Base-by-base conservation (phyloP, 228 moss, liverwort and hornwort species). In the Sphagnum fallax region DNA sequence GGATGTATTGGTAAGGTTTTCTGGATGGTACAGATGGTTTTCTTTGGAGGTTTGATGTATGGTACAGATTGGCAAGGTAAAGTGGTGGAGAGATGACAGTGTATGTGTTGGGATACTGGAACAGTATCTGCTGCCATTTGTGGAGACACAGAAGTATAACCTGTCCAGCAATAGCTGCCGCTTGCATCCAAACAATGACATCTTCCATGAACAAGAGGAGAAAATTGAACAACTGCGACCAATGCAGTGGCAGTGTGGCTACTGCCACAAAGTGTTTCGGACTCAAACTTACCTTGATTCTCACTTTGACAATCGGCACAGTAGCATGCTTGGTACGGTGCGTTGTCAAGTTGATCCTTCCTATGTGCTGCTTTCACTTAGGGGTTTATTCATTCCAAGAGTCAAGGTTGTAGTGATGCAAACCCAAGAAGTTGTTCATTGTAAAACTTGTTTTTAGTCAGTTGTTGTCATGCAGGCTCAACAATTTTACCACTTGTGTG, bases 221-320 rank as follows among this genome's bases (percentile, higher is more conserved):
- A 75, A 84, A 58, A 83, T 92, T 52, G 91, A 91, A 61, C 78
- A 80, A 51, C 52, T 92, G 50, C 92, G 96, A 62, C 91, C 88
- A 69, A 88, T 83, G 81, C 88, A 96, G 72, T 96, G 92, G 96
- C 86, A 91, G 65, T 96, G 92, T 73, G 86, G 86, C 49, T 83
- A 84, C 53, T 96, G 96, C 81, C 91, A 91, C 76, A 96, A 92
- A 84, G 73, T 88, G 48, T 96, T 96, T 71, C 88, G 91, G 60
- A 68, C 74, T 52, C 92, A 89, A 71, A 82, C 78, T 6, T 87
- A 63, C 63, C 60, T 95, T 81, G 96, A 96, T 78, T 89, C 78
- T 65, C 96, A 96, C 75, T 85, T 96, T 69, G 91, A 96, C 75
- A 96, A 91, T 69, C 89, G 92, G 48, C 96, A 96, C 68, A 71